Percentiles rank a stretch among this genome's conserved stretches.
Conservation (phyloP, 2,329 filamentous ascomycete genomes). For the Alternaria sp. region DNA sequence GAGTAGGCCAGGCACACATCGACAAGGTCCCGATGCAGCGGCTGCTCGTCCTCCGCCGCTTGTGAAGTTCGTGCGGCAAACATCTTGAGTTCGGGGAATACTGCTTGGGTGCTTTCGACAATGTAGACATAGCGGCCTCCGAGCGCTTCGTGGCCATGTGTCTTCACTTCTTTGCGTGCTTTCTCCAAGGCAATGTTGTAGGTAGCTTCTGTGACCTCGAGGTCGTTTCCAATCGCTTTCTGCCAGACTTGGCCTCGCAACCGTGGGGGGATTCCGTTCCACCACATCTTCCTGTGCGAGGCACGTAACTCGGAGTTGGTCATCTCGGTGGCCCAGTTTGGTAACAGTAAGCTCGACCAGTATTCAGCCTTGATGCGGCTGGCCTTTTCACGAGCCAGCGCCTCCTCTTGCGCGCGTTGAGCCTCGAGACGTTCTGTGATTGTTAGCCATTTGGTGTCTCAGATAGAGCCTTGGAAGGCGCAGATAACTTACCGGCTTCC, state of each 20-base stretch:
- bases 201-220: conserved; percentile 70
- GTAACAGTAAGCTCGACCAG: conserved; percentile 79
- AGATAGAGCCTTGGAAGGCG: not conserved
- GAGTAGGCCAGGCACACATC: conserved; percentile 80
- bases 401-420: conserved; percentile 56
- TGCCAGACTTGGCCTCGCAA: conserved; percentile 74
- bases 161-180: conserved; percentile 62
- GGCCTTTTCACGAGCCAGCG: conserved; percentile 58
- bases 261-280: conserved; percentile 76
- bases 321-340: conserved; percentile 76
- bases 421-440: conserved; percentile 39
- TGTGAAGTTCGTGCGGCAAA: conserved; percentile 60
- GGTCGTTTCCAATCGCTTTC: conserved; percentile 74
- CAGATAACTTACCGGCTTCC: conserved; percentile 57
- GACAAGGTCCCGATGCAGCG: conserved; percentile 70
- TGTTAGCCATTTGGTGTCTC: conserved; percentile 16
- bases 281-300: conserved; percentile 73
- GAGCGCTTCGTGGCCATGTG: conserved; percentile 59
- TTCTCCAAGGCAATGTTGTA: conserved; percentile 74
- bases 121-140: conserved; percentile 35
- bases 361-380: conserved; percentile 60
- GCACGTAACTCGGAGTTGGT: conserved; percentile 44
- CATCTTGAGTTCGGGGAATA: conserved; percentile 75
- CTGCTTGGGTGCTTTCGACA: conserved; percentile 65
- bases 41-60: conserved; percentile 56